Percentiles rank a stretch among this genome's conserved stretches.
Conservation (phyloP, 2,329 filamentous ascomycete species). For the Cercospora berteroae region DNA sequence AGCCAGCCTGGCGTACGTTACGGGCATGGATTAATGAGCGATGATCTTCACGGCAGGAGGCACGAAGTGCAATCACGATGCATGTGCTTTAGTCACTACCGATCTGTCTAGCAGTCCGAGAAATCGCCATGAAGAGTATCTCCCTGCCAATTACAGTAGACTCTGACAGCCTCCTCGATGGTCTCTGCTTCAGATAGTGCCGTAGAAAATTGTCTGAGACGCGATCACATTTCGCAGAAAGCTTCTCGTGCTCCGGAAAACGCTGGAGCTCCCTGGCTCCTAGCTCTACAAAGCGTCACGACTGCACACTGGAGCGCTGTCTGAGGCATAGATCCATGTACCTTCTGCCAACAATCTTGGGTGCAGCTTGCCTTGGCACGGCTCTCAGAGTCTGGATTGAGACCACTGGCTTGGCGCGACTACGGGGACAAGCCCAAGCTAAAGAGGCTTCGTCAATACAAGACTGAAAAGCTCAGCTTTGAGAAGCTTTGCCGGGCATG, state of each 20-base stretch:
- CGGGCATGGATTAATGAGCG: not conserved
- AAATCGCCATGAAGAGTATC: not conserved
- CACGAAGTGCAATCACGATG: not conserved
- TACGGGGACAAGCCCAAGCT: not conserved
- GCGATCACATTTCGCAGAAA: not conserved
- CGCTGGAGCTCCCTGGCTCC: not conserved
- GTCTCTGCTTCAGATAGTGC: not conserved
- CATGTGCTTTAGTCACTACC: no score
- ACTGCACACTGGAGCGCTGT: not conserved
- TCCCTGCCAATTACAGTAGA: not conserved
- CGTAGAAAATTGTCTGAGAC: not conserved
- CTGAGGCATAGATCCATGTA: not conserved
- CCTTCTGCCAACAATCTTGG: not conserved
- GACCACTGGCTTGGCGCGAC: not conserved
- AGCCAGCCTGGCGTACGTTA: not conserved
- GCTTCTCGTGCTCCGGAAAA: not conserved
- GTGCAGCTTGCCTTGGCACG: not conserved
- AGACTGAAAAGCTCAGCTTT: not conserved
- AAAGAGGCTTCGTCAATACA: constrained; percentile 1
- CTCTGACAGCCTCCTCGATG: not conserved
- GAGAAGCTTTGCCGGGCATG: not conserved
- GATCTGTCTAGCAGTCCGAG: not conserved
- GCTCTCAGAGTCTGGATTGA: not conserved
- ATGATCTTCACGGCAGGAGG: not conserved
- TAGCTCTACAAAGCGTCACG: not conserved